Evolutionary conservation across 2,329 filamentous ascomycete species (phyloP).

Genomic region (Calonectria pteridis): DNA sequence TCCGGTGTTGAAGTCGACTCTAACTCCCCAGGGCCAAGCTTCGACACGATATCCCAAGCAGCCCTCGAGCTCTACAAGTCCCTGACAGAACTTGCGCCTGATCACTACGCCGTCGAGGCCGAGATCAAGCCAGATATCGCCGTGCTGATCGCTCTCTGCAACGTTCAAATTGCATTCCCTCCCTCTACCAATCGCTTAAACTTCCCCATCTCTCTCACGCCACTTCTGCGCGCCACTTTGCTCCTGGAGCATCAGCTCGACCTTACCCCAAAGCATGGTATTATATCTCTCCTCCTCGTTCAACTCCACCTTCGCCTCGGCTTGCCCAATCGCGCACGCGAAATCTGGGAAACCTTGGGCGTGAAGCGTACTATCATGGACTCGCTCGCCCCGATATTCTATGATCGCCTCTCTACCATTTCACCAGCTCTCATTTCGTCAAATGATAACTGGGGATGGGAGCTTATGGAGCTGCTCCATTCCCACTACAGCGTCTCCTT

Average conservation of each 20-base stretch:
- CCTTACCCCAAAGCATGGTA: slow-evolving; percentile 59
- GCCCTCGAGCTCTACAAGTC: slow-evolving; percentile 38
- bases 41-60: slow-evolving; percentile 38
- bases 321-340: slow-evolving; percentile 59
- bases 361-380: slow-evolving; percentile 71
- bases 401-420: slow-evolving; percentile 66
- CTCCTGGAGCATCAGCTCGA: slow-evolving; percentile 64
- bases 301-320: slow-evolving; percentile 66
- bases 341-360: slow-evolving; percentile 64
- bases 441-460: slow-evolving; percentile 47
- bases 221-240: slow-evolving; percentile 62
- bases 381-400: slow-evolving; percentile 65
- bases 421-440: slow-evolving; percentile 56
- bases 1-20: slow-evolving; percentile 38
- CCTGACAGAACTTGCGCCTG: slow-evolving; percentile 20
- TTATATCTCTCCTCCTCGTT: slow-evolving; percentile 63
- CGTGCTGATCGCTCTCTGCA: slow-evolving; percentile 51
- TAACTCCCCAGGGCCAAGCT: slow-evolving; percentile 37
- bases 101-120: slow-evolving; percentile 34
- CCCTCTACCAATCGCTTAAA: slow-evolving; percentile 36
- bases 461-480: slow-evolving; percentile 57
- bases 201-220: slow-evolving; percentile 36
- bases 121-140: slow-evolving; percentile 51
- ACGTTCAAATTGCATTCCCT: slow-evolving; percentile 47
- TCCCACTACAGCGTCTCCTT: slow-evolving; percentile 62